These are phyloP conservation scores for Fusarium irregulare DNA, from an alignment of 2,329 filamentous ascomycete species.

Conservation along the genomic window DNA sequence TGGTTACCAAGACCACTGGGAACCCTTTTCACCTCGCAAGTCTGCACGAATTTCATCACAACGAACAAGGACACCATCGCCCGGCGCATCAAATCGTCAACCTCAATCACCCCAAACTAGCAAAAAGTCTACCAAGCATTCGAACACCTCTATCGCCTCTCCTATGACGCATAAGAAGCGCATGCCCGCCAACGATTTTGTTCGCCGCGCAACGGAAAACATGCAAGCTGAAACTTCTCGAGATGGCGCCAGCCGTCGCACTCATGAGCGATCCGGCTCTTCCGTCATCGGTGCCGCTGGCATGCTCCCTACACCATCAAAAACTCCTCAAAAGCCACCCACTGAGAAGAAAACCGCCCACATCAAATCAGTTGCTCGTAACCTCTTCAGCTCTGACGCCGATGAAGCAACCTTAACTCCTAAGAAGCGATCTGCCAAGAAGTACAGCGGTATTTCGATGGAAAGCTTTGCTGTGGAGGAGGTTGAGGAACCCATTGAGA, in stretches of 20 bases:
- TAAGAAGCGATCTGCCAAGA: slow-evolving; percentile 68
- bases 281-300: slow-evolving; percentile 53
- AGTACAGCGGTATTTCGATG: slow-evolving; percentile 65
- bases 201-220: slow-evolving; percentile 59
- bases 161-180: slow-evolving; percentile 64
- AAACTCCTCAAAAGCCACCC: slow-evolving; percentile 77
- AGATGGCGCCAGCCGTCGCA: slow-evolving; percentile 57
- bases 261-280: slow-evolving; percentile 47
- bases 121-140: slow-evolving; percentile 48
- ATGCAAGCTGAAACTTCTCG: slow-evolving; percentile 58
- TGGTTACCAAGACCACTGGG: slow-evolving; percentile 75
- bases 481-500: slow-evolving; percentile 70
- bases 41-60: slow-evolving; percentile 73
- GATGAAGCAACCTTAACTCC: slow-evolving; percentile 70
- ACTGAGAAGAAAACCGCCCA: slow-evolving; percentile 62
- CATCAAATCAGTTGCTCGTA: slow-evolving; percentile 67
- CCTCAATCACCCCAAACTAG: slow-evolving; percentile 50
- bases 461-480: slow-evolving; percentile 69
- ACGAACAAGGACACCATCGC: slow-evolving; percentile 67
- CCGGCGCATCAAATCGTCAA: slow-evolving; percentile 53
- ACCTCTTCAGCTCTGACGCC: slow-evolving; percentile 70
- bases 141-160: slow-evolving; percentile 52
- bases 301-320: slow-evolving; percentile 82
- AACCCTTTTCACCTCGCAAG: slow-evolving; percentile 78
- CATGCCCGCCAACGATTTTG: slow-evolving; percentile 59